Conservation (phyloP, 805 yeast genomes). For the Candida schatavii region DNA sequence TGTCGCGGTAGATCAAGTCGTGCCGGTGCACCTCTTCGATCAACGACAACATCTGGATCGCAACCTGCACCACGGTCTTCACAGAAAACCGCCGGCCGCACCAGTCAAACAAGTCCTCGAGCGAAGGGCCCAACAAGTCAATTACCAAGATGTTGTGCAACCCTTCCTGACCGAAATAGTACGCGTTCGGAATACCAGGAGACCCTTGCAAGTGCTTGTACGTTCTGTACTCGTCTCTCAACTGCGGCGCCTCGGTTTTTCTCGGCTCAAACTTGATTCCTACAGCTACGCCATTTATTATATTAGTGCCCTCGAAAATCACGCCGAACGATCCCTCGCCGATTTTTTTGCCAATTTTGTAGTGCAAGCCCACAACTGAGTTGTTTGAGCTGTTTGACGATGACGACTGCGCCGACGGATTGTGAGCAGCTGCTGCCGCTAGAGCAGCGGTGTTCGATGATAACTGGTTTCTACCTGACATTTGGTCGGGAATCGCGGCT, state of each 20-base stretch:
- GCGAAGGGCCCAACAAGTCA: slow-evolving; percentile 75
- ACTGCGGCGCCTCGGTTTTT: slow-evolving; percentile 79
- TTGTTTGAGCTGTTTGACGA: slow-evolving; percentile 23
- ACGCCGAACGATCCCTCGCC: slow-evolving; percentile 90
- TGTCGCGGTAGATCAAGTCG: slow-evolving; percentile 75
- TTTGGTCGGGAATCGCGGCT: no score
- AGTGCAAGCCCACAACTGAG: slow-evolving; percentile 62
- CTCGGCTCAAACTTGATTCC: slow-evolving; percentile 83
- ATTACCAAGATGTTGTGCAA: slow-evolving; percentile 74
- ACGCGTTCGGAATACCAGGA: slow-evolving; percentile 77
- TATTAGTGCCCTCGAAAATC: slow-evolving; percentile 75
- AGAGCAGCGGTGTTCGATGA: slow-evolving; percentile 35
- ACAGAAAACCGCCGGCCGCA: slow-evolving; percentile 73
- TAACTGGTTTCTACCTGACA: slow-evolving; percentile 1
- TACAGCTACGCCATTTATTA: slow-evolving; percentile 60
- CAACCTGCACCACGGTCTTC: slow-evolving; percentile 70
- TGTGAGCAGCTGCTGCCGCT: slow-evolving; percentile 37
- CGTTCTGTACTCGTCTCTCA: slow-evolving; percentile 77
- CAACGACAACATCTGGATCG: slow-evolving; percentile 73
- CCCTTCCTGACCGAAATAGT: slow-evolving; percentile 84
- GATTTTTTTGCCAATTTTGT: slow-evolving; percentile 76
- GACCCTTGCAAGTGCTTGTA: slow-evolving; percentile 68
- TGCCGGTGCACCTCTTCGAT: slow-evolving; percentile 74
- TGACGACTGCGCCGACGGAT: slow-evolving; percentile 15
- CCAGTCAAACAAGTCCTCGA: slow-evolving; percentile 86